A percentile compares a stretch with the other conserved stretches of the same genome.
These are phyloP conservation scores for Clitopilus hobsonii DNA, from an alignment of 768 basidiomycete genomes.

Conservation along the genomic window DNA sequence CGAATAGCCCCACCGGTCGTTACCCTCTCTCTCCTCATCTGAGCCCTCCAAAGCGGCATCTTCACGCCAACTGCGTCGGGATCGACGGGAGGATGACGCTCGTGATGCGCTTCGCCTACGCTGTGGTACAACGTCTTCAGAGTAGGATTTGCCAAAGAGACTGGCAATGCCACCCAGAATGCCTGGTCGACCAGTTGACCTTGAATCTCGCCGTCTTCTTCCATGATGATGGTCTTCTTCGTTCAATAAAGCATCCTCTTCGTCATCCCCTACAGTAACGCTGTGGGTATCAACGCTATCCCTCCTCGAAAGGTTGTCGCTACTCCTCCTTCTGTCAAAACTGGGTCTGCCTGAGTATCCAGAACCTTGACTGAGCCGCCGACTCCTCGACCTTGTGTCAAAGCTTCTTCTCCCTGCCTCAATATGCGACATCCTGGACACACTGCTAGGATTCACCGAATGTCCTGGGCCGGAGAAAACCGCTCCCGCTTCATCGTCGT, in stretches of 20 bases:
- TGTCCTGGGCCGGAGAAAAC: conserved; percentile 80
- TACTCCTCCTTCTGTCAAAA: conserved; percentile 39
- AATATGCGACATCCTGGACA: conserved; percentile 71
- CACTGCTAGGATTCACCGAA: conserved; percentile 69
- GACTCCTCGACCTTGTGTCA: conserved; percentile 43
- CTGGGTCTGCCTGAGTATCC: conserved; percentile 22
- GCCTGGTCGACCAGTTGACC: conserved; percentile 35
- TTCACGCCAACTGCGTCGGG: conserved; percentile 41
- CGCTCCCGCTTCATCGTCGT: conserved; percentile 54
- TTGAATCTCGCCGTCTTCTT: conserved; percentile 26
- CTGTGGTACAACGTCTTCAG: conserved; percentile 29
- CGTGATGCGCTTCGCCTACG: conserved; percentile 27
- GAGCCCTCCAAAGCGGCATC: conserved; percentile 44
- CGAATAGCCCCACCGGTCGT: conserved; percentile 90
- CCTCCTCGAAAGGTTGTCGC: conserved; percentile 38
- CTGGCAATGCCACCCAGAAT: conserved; percentile 65
- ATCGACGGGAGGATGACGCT: conserved; percentile 44
- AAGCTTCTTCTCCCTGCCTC: conserved; percentile 54
- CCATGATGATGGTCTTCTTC: conserved; percentile 18
- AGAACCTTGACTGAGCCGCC: conserved; percentile 51
- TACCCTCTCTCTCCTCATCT: conserved; percentile 51
- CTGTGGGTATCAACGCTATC: conserved; percentile 28
- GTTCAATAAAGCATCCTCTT: conserved; percentile 24
- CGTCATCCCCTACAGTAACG: conserved; percentile 13
- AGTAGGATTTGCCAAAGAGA: conserved; percentile 53